These are phyloP conservation scores for Chenopodium quinoa DNA, from an alignment of 148 eudicot species.

Conservation along the genomic window DNA sequence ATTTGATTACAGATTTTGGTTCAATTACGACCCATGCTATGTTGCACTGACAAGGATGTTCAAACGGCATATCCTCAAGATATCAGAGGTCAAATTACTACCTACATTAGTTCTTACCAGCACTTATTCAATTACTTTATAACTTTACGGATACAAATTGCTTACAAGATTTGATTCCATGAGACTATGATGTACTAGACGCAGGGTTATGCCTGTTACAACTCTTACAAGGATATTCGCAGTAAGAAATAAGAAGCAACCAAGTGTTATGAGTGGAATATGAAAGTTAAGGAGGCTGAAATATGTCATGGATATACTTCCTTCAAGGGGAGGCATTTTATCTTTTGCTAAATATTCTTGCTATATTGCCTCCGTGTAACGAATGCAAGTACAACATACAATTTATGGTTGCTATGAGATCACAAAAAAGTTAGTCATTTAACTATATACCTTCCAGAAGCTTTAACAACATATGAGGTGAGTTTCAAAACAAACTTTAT, in stretches of 20 bases:
- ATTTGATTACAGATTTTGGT: not conserved
- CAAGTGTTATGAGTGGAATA: not conserved
- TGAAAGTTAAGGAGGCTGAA: not conserved
- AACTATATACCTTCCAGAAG: not conserved
- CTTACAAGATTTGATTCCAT: not conserved
- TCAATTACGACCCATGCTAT: not conserved
- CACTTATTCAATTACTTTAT: not conserved
- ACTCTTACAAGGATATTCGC: not conserved
- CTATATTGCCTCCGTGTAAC: not conserved
- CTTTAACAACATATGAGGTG: not conserved
- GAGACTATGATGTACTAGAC: not conserved
- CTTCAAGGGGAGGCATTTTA: not conserved
- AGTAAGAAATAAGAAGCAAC: not conserved
- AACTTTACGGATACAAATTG: not conserved
- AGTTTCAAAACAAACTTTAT: not conserved
- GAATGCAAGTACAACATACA: not conserved
- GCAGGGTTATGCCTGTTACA: not conserved
- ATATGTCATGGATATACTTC: conserved; percentile 6
- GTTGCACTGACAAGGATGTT: not conserved
- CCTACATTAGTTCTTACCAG: not conserved
- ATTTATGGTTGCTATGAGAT: not conserved
- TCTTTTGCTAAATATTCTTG: conserved; percentile 14
- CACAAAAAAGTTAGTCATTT: not conserved
- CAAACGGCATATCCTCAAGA: not conserved
- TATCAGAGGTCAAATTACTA: not conserved